These are phyloP conservation scores for Pulveroboletus sp. DNA, from an alignment of 768 basidiomycete genomes.

Conservation along the genomic window DNA sequence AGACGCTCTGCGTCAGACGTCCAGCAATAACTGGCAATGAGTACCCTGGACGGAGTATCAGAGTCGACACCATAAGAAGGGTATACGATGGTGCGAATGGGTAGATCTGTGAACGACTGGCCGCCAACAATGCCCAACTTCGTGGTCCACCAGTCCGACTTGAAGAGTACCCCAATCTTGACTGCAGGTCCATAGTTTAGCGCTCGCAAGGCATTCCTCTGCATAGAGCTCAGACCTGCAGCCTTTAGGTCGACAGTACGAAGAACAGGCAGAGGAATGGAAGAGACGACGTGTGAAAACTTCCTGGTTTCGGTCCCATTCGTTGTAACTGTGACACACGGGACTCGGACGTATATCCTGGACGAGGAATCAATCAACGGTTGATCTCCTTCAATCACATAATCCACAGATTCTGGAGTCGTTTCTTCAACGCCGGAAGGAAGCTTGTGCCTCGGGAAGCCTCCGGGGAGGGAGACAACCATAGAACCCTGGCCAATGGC, in stretches of 20 bases:
- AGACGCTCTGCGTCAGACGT: constrained; percentile 36
- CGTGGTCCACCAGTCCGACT: constrained; percentile 40
- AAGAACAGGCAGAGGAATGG: constrained; percentile 36
- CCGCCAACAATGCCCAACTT: constrained; percentile 36
- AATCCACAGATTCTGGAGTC: background rate
- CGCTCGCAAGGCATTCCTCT: constrained; percentile 35
- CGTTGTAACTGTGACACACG: constrained; percentile 7
- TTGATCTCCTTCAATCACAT: background rate
- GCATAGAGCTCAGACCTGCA: constrained; percentile 25
- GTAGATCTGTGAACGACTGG: constrained; percentile 38
- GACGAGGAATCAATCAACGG: background rate
- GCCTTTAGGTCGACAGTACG: constrained; percentile 31
- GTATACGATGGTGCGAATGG: constrained; percentile 40
- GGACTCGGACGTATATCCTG: background rate
- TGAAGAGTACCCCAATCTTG: constrained; percentile 44
- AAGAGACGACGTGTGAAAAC: constrained; percentile 41
- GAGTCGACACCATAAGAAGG: constrained; percentile 32
- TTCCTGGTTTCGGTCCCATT: constrained; percentile 4
- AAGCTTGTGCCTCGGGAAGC: background rate
- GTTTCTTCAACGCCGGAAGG: background rate
- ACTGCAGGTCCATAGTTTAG: constrained; percentile 34
- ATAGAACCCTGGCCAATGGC: constrained; percentile 10
- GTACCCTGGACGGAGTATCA: no score
- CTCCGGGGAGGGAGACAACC: constrained; percentile 2
- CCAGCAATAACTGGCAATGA: constrained; percentile 18